Evolutionary conservation across 371 early-diverging fungal genomes (phyloP).

Genomic region (Mucor racemosus): DNA sequence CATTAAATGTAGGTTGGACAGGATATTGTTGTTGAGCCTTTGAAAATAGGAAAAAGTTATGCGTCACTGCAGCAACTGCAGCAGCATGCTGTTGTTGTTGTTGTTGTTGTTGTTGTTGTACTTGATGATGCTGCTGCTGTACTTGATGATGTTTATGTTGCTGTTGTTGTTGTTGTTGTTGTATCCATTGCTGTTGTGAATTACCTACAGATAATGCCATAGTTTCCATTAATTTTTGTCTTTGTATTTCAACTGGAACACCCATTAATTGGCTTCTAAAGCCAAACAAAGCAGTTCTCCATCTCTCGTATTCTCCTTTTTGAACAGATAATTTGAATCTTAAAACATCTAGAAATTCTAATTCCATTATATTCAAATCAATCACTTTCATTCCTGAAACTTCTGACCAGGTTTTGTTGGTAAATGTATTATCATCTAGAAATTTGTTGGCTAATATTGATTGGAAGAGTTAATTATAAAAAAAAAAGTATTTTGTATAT

Average conservation of each 20-base stretch:
- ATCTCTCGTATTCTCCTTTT: slow-evolving; percentile 58
- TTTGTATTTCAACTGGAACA: slow-evolving; percentile 25
- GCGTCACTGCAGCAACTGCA: slow-evolving; percentile 15
- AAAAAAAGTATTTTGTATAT: neutral
- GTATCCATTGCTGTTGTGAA: slow-evolving; percentile 1
- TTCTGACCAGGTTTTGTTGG: slow-evolving; percentile 73
- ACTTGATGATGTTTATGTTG: slow-evolving; percentile 19
- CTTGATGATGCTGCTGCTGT: slow-evolving; percentile 20
- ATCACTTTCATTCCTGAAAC: slow-evolving; percentile 65
- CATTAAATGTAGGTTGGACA: slow-evolving; percentile 17
- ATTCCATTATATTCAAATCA: slow-evolving; percentile 71
- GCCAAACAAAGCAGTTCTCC: slow-evolving; percentile 41
- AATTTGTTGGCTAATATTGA: slow-evolving; percentile 61
- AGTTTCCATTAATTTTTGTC: slow-evolving; percentile 31
- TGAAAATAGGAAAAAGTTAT: slow-evolving; percentile 21
- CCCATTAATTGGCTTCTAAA: slow-evolving; percentile 33
- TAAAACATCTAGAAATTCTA: slow-evolving; percentile 67
- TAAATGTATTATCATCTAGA: slow-evolving; percentile 71
- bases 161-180: slow-evolving; percentile 19
- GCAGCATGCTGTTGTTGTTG: slow-evolving; percentile 17
- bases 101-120: slow-evolving; percentile 13
- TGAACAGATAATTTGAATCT: slow-evolving; percentile 60
- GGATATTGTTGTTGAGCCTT: slow-evolving; percentile 24
- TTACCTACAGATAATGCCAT: slow-evolving; percentile 15
- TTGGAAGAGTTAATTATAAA: neutral